Evolutionary conservation across 1,139 yeast species (phyloP), one percentile per base, ranked within the genome.

Genomic region (Diutina mesorugosa): DNA sequence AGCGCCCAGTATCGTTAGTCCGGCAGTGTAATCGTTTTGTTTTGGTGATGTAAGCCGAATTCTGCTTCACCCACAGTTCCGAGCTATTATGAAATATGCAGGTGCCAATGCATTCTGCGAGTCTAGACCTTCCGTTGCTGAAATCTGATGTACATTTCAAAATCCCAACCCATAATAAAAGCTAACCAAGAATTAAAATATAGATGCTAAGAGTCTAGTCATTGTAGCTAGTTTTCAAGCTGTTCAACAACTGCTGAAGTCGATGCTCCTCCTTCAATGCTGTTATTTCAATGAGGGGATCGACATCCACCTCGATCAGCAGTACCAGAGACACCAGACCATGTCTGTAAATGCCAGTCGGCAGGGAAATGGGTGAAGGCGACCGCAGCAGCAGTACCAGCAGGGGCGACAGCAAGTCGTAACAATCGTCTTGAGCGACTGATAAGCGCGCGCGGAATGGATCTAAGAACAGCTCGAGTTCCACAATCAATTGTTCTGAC

Each of bases 381-480:
- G 30, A 10, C 9, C 47, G 47, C 35, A 21, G 47, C 30, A 16
- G 47, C 21, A 21, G 26, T 28, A 28, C 30, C 54, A 26, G 46
- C 14, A 10, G 28, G 26, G 54, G 54, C 14, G 47, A 18, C 21
- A 12, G 26, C 18, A 8, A 10, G 28, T 38, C 41, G 30, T 72
- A 70, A 10, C 41, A 35, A 5, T 35, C 41, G 72, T 75, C 65
- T 67, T 72, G 73, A 18, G 71, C 61, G 60, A 67, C 76, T 66
- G 77, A 73, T 65, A 85, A 69, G 61, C 83, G 87, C 55, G 71
- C 70, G 63, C 78, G 81, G 68, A 85, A 83, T 56, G 90, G 90
- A 54, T 79, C 82, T 61, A 84, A 73, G 72, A 84, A 79, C 59
- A 73, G 69, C 59, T 71, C 73, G 64, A 85, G 73, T 53, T 73